Evolutionary conservation across 1,284 basidiomycete genomes (phyloP).

Genomic region (Cutaneotrichosporon spelunceum): DNA sequence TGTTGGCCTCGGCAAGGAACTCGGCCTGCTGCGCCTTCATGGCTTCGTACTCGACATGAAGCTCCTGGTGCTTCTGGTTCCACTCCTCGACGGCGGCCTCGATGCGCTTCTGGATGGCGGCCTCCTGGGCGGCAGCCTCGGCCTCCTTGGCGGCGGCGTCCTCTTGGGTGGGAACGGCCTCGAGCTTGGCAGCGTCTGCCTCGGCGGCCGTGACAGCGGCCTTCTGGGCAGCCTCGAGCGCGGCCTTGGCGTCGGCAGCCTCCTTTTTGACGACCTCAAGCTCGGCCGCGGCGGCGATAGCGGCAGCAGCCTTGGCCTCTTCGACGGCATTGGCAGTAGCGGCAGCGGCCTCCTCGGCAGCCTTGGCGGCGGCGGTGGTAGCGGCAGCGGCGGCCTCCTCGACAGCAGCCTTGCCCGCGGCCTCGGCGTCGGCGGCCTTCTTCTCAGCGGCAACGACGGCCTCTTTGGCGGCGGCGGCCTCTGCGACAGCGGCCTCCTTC

Average conservation of each 20-base stretch:
- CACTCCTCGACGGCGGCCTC: conserved; percentile 1
- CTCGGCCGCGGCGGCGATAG: background rate
- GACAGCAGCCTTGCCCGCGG: background rate
- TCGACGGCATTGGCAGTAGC: too few relatives aligned
- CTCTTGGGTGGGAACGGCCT: background rate
- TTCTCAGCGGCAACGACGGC: background rate
- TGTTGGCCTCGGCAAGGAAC: conserved; percentile 7
- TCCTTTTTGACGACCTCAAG: conserved; percentile 1
- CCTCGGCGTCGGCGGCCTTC: background rate
- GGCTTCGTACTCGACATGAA: background rate
- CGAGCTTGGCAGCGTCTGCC: background rate
- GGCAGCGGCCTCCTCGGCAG: background rate
- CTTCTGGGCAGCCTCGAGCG: conserved; percentile 1
- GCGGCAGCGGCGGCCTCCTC: conserved; percentile 6
- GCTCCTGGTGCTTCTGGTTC: conserved; percentile 1
- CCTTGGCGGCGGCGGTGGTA: background rate
- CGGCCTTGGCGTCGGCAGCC: conserved; percentile 1
- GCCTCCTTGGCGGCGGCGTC: conserved; percentile 4
- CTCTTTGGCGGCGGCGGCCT: background rate
- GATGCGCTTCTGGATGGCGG: conserved; percentile 3
- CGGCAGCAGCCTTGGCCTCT: conserved; percentile 1
- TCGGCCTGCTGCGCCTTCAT: conserved; percentile 6
- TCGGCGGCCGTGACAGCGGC: background rate
- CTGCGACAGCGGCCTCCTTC: background rate
- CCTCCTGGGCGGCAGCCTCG: conserved; percentile 1